A percentile compares a stretch with the other conserved stretches of the same genome.
Evolutionary conservation across 1,139 yeast species (phyloP).

Genomic region (Lipomyces yarrowii): DNA sequence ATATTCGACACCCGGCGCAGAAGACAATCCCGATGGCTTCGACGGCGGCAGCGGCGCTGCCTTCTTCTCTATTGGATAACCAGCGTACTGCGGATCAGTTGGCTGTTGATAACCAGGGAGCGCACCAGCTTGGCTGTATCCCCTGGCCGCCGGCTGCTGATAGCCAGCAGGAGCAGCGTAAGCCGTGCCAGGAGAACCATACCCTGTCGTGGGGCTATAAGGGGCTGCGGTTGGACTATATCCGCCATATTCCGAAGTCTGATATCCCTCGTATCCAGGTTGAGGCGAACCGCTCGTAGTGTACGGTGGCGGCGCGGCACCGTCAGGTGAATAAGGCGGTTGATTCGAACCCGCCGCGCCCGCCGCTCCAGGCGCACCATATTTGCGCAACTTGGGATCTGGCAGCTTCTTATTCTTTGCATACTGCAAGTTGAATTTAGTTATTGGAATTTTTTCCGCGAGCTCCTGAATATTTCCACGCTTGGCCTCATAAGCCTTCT

Average conservation of each 20-base stretch:
- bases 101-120: slow-evolving; percentile 35
- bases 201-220: slow-evolving; percentile 20
- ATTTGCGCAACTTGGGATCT: slow-evolving; percentile 37
- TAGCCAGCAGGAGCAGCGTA: slow-evolving; percentile 20
- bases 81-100: slow-evolving; percentile 12
- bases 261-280: slow-evolving; percentile 7
- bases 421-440: slow-evolving; percentile 87
- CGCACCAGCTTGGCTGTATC: slow-evolving; percentile 28
- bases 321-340: slow-evolving; percentile 18
- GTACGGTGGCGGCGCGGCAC: slow-evolving; percentile 34
- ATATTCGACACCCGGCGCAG: slow-evolving; percentile 49
- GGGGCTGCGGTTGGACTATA: slow-evolving; percentile 18
- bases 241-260: slow-evolving; percentile 14
- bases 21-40: slow-evolving; percentile 41
- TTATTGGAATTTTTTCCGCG: slow-evolving; percentile 81
- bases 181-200: slow-evolving; percentile 26
- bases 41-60: slow-evolving; percentile 45
- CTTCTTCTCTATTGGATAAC: slow-evolving; percentile 27
- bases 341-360: slow-evolving; percentile 34
- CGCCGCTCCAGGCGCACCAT: slow-evolving; percentile 38
- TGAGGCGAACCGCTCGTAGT: slow-evolving; percentile 15
- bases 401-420: slow-evolving; percentile 37
- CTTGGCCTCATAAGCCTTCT: slow-evolving; percentile 74
- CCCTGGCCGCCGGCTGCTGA: slow-evolving; percentile 32
- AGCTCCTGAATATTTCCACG: slow-evolving; percentile 90